Conservation (phyloP, 305 asterid genomes). For the Coffea humblotiana region DNA sequence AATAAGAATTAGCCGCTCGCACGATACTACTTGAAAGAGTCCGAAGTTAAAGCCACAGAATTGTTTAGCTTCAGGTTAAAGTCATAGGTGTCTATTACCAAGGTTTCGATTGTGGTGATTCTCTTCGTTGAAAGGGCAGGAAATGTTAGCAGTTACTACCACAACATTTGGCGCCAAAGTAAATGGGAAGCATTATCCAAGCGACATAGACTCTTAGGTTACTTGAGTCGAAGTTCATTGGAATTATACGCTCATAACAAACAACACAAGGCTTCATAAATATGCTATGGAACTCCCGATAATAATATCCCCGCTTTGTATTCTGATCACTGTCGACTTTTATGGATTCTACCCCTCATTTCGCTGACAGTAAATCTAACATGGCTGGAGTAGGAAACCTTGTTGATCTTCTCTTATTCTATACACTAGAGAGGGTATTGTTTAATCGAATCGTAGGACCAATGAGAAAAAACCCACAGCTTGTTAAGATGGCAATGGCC, state of each 20-base stretch:
- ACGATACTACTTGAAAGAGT: background rate
- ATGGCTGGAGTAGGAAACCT: constrained; percentile 16
- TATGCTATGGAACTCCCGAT: background rate
- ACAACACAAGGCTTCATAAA: background rate
- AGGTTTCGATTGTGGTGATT: background rate
- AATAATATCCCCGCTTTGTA: background rate
- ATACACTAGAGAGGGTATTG: constrained; percentile 16
- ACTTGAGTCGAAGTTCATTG: background rate
- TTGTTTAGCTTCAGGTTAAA: too few species aligned
- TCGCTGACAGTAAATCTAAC: background rate
- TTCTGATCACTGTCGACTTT: background rate
- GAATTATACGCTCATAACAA: background rate
- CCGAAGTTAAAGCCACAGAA: background rate
- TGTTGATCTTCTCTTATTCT: constrained; percentile 17
- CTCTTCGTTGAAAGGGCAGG: background rate
- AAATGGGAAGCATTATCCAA: background rate
- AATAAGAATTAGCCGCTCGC: background rate
- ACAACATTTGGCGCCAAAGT: background rate
- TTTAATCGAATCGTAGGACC: constrained; percentile 19
- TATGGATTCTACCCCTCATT: background rate
- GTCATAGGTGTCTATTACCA: background rate
- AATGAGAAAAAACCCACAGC: constrained; percentile 14
- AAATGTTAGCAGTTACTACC: background rate
- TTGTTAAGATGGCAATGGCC: constrained; percentile 17
- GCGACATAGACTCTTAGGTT: background rate